Percentiles rank a stretch among this genome's conserved stretches.
Conservation (phyloP, 73 alveolate species). For the Durusdinium trenchii region DNA sequence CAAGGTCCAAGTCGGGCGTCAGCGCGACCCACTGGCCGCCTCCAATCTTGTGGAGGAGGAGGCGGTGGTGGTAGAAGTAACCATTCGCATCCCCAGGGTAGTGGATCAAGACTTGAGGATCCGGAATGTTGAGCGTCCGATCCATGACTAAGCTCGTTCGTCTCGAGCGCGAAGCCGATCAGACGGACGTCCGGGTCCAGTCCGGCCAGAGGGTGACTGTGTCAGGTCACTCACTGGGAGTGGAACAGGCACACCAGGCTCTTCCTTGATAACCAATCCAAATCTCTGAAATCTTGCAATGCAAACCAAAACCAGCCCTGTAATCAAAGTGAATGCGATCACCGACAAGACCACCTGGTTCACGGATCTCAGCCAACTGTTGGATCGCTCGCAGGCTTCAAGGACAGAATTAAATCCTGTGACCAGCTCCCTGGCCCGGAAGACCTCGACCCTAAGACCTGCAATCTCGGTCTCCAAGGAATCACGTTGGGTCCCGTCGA, state of each 20-base stretch:
- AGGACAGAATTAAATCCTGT: background rate
- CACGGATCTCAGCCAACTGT: too few species aligned
- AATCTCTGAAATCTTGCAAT: too few species aligned
- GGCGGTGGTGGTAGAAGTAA: background rate
- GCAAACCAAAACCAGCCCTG: too few species aligned
- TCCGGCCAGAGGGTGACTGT: too few species aligned
- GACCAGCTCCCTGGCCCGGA: background rate
- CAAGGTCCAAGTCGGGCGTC: conserved; percentile 17
- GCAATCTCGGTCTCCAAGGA: background rate
- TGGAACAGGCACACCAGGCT: too few species aligned
- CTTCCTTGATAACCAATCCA: too few species aligned
- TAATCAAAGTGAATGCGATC: too few species aligned
- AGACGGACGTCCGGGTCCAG: too few species aligned
- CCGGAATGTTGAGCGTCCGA: background rate
- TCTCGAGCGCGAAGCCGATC: too few species aligned
- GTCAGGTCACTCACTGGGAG: too few species aligned
- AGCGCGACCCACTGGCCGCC: background rate
- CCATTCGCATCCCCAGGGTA: background rate
- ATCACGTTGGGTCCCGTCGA: background rate
- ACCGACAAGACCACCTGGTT: too few species aligned
- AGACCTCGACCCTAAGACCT: background rate
- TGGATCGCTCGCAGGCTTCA: background rate
- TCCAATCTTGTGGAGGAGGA: background rate
- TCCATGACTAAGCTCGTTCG: background rate
- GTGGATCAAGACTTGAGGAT: background rate